phyloP scores from a whole-genome alignment of 2,329 filamentous ascomycete genomes.

The Colletotrichum graminicola region DNA sequence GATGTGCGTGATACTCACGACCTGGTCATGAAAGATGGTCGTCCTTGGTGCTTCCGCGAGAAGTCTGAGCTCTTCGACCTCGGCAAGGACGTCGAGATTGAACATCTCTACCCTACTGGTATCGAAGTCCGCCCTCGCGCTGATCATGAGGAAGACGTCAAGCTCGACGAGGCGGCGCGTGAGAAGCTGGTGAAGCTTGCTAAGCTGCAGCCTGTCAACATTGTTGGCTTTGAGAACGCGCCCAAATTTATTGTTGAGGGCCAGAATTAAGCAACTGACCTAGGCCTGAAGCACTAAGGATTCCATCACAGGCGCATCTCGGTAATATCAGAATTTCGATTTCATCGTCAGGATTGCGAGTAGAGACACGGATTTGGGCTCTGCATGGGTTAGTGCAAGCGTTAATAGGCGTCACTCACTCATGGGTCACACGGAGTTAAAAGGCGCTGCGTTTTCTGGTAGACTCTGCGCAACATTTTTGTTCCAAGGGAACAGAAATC shows the following conservation, averaged over 20 bases:
- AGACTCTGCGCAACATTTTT: background rate
- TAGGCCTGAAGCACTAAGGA: background rate
- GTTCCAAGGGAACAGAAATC: too few species aligned
- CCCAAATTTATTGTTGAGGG: conserved; percentile 1
- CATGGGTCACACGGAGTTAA: conserved; percentile 6
- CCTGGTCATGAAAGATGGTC: conserved; percentile 50
- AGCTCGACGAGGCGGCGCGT: conserved; percentile 14
- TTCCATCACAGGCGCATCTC: background rate
- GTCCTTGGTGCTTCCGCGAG: conserved; percentile 53
- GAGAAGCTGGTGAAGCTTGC: conserved; percentile 34
- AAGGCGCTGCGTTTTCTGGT: background rate
- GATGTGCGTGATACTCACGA: conserved; percentile 48
- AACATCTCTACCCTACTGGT: conserved; percentile 43
- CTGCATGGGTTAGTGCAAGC: background rate
- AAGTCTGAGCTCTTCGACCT: conserved; percentile 48
- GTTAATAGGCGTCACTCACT: background rate
- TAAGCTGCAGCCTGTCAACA: conserved; percentile 25
- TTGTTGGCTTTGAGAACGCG: conserved; percentile 28
- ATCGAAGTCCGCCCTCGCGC: conserved; percentile 31
- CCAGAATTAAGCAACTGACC: background rate
- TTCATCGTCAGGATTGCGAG: background rate
- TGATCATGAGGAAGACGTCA: background rate
- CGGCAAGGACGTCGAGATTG: conserved; percentile 41
- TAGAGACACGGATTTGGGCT: too few species aligned
- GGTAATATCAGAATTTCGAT: background rate